Base-by-base conservation (phyloP, 2,329 filamentous ascomycete species). In the Elsinoe ampelina region DNA sequence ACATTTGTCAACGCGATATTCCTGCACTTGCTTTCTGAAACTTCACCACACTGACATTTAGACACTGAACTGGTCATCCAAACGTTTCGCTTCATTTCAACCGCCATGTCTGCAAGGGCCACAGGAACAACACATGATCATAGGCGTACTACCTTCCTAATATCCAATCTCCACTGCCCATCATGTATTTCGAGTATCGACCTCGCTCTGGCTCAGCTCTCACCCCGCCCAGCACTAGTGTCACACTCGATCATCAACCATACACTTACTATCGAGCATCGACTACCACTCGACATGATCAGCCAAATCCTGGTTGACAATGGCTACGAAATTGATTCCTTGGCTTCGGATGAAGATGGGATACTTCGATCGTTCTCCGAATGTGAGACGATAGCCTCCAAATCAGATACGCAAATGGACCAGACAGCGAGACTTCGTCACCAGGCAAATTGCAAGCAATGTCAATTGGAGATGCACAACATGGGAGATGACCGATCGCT, bases 111-210 rank as follows among this genome's bases (percentile, higher is more conserved):
- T 30, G 26, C 26, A 30, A 30, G 26, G 26, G 7, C 4, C 26
- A 30, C 26, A 30, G 26, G 8, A 2, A 30, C 26, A 30, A 30
- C 26, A 30, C 26, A 30, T 30, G 26, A 30, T 30, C 26, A 30
- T 5, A 30, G 26, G 26, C 26, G 26, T 30, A 84, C 81, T 1
- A 84, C 80, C 34, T 82, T 85, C 65, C 76, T 89, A 60, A 74
- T 90, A 63, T 80, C 78, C 60, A 89, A 90, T 68, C 76, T 90
- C n/a, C 86, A 90, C 71, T 89, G 86, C 72, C 83, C 85, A 12
- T 86, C 85, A 59, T 90, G 86, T 68, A 81, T 88, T 51, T 78
- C 80, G 35, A 76, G 78, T 62, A 88, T 90, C 65, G 77, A 82
- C 64, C 73, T 78, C 55, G 76, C 79, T 58, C 71, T 89, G 58